phyloP scores from a whole-genome alignment of 2,329 filamentous ascomycete genomes.

The Diaporthe destruens region DNA sequence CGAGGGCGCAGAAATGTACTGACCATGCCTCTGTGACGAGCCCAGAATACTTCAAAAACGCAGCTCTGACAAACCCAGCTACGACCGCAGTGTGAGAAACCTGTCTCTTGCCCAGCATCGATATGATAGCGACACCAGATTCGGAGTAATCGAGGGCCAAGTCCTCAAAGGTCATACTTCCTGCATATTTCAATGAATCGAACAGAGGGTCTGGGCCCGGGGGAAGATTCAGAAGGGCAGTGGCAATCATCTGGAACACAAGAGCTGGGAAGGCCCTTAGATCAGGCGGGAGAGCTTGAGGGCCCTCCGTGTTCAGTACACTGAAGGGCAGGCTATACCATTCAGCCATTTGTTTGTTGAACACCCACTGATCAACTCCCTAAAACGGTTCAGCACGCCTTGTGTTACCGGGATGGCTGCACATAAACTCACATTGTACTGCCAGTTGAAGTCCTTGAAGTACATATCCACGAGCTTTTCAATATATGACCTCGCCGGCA shows the following conservation, averaged over 20 bases:
- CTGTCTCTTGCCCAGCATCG: constrained; percentile 68
- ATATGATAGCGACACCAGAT: constrained; percentile 64
- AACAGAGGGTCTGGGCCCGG: constrained; percentile 62
- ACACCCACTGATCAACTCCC: constrained; percentile 65
- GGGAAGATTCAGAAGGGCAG: constrained; percentile 65
- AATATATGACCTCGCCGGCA: constrained; percentile 67
- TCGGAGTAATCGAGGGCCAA: constrained; percentile 72
- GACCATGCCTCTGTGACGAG: constrained; percentile 66
- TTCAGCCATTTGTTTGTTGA: constrained; percentile 62
- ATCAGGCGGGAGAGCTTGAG: constrained; percentile 62
- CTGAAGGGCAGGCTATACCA: constrained; percentile 69
- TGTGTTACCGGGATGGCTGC: neutral
- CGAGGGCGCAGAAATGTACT: neutral
- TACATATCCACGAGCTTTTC: constrained; percentile 68
- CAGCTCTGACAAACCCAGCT: constrained; percentile 67
- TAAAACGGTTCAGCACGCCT: constrained; percentile 46
- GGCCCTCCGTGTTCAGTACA: constrained; percentile 62
- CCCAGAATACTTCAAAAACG: constrained; percentile 70
- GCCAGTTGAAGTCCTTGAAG: constrained; percentile 70
- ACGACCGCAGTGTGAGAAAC: constrained; percentile 69
- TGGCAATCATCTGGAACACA: constrained; percentile 70
- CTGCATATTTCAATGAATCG: constrained; percentile 69
- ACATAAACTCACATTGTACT: constrained; percentile 55
- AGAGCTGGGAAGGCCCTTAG: constrained; percentile 70
- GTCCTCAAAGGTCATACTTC: constrained; percentile 71